phyloP scores from a whole-genome alignment of 2,329 filamentous ascomycete species.

The Aureobasidium namibiae region DNA sequence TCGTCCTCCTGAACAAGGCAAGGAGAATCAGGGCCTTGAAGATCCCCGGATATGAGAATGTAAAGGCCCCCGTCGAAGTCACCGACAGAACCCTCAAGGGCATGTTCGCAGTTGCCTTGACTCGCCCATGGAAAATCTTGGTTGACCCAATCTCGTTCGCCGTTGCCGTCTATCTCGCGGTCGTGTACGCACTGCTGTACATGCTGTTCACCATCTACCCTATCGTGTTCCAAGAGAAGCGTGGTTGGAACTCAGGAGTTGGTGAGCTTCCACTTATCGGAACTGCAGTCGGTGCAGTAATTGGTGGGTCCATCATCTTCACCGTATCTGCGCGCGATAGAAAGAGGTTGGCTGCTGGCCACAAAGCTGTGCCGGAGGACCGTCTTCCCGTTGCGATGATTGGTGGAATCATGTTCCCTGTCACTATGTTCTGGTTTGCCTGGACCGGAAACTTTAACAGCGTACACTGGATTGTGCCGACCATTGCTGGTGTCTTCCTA shows the following conservation, averaged over 20 bases:
- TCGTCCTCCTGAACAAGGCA: conserved; percentile 47
- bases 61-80: conserved; percentile 43
- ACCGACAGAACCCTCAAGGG: conserved; percentile 34
- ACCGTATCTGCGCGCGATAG: conserved; percentile 32
- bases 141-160: conserved; percentile 47
- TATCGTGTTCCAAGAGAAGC: conserved; percentile 45
- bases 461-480: conserved; percentile 41
- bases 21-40: conserved; percentile 41
- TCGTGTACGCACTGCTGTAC: conserved; percentile 47
- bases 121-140: conserved; percentile 46
- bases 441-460: conserved; percentile 32
- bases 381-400: conserved; percentile 25
- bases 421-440: conserved; percentile 30
- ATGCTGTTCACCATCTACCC: conserved; percentile 54
- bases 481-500: conserved; percentile 37
- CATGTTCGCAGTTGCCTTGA: conserved; percentile 46
- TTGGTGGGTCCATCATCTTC: conserved; percentile 38
- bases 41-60: conserved; percentile 45
- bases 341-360: conserved; percentile 31
- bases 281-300: conserved; percentile 39
- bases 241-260: conserved; percentile 48
- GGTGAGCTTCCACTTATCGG: conserved; percentile 46
- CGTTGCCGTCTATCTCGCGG: conserved; percentile 44
- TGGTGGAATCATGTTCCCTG: conserved; percentile 26
- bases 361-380: conserved; percentile 37